Conservation (phyloP, 495 filamentous ascomycete species). For the Podospora didyma region DNA sequence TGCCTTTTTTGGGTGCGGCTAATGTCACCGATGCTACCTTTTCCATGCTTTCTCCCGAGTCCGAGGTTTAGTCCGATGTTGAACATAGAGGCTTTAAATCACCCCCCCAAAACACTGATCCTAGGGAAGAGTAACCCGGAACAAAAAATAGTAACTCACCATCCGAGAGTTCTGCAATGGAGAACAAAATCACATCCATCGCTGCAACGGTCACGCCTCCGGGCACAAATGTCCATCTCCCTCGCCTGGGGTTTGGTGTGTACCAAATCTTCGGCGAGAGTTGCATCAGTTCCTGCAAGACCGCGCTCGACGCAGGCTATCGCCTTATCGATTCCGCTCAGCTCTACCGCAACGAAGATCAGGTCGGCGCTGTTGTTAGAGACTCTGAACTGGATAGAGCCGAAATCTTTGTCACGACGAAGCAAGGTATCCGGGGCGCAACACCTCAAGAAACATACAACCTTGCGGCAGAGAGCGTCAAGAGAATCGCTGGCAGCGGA, state of each 20-base stretch:
- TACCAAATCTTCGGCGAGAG: neutral
- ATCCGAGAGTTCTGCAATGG: neutral
- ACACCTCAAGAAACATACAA: constrained; percentile 1
- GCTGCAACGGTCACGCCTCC: neutral
- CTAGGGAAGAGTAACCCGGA: no score
- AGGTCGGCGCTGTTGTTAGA: constrained; percentile 56
- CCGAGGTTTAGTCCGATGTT: no score
- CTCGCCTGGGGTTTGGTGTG: constrained; percentile 8
- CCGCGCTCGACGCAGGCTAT: constrained; percentile 51
- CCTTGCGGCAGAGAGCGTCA: constrained; percentile 1
- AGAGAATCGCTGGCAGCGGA: neutral
- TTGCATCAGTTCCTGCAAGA: neutral
- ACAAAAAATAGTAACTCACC: neutral
- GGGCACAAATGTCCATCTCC: neutral
- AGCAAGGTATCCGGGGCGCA: constrained; percentile 28
- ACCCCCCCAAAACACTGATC: no score
- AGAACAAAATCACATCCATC: neutral
- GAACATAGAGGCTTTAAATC: no score
- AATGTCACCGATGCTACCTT: no score
- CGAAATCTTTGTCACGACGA: constrained; percentile 67
- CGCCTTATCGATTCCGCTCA: constrained; percentile 70
- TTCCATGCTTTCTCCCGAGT: no score
- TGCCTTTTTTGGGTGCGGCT: no score
- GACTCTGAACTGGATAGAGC: constrained; percentile 55
- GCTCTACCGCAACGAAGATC: constrained; percentile 63